These are phyloP conservation scores for Quercus phellos DNA, from an alignment of 331 rosid genomes.

Conservation along the genomic window DNA sequence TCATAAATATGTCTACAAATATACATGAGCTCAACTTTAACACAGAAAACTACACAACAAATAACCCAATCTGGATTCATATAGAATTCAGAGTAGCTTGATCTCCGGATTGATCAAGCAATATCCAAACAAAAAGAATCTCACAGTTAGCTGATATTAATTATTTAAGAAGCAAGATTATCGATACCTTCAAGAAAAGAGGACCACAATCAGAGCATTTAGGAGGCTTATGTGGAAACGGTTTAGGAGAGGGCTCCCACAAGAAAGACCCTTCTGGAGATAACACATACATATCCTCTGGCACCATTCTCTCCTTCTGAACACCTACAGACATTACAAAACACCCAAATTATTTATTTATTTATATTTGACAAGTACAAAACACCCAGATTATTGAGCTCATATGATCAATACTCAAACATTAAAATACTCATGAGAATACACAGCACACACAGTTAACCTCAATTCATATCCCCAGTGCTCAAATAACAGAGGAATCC, in stretches of 20 bases:
- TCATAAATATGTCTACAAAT: too few species aligned
- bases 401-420: constrained; percentile 6
- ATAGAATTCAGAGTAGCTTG: neutral
- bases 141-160: neutral
- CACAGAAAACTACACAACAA: neutral
- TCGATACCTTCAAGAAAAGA: constrained; percentile 73
- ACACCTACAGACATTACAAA: constrained; percentile 52
- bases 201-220: constrained; percentile 82
- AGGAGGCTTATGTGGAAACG: constrained; percentile 82
- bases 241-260: constrained; percentile 73
- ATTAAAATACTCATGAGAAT: constrained; percentile 3
- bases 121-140: constrained; percentile 2
- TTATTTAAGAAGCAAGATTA: constrained; percentile 9
- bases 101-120: neutral
- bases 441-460: neutral
- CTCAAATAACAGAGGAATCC: neutral
- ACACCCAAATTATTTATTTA: neutral
- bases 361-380: neutral
- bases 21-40: neutral
- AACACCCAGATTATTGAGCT: neutral
- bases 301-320: constrained; percentile 84
- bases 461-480: neutral
- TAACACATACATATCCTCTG: constrained; percentile 77
- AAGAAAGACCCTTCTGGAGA: constrained; percentile 61
- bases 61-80: neutral